A percentile compares a stretch with the other conserved stretches of the same genome.
These are phyloP conservation scores for Fusarium musae DNA, from an alignment of 2,329 filamentous ascomycete species.

Conservation along the genomic window DNA sequence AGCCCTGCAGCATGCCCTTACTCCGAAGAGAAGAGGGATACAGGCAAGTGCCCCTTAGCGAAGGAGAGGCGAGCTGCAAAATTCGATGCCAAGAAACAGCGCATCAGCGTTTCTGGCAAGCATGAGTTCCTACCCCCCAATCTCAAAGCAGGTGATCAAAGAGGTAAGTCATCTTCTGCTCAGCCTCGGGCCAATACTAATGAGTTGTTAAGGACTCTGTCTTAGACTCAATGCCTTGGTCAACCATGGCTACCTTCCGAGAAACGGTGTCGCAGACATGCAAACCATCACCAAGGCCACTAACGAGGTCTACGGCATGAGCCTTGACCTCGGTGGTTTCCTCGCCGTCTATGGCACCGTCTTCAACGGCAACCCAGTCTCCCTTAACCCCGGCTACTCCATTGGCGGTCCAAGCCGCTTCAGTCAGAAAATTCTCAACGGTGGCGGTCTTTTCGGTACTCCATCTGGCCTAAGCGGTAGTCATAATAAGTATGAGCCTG, in stretches of 20 bases:
- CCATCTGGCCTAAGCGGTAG: conserved; percentile 53
- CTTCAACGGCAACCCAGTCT: conserved; percentile 61
- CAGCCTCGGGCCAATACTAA: background rate
- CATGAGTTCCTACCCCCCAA: background rate
- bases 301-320: conserved; percentile 57
- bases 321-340: conserved; percentile 54
- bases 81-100: conserved; percentile 8
- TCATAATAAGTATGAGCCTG: conserved; percentile 66
- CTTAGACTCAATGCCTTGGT: conserved; percentile 11
- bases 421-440: conserved; percentile 55
- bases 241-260: conserved; percentile 5
- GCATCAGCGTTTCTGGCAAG: background rate
- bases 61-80: background rate
- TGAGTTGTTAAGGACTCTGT: background rate
- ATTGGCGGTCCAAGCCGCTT: conserved; percentile 57
- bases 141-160: background rate
- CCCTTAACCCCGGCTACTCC: conserved; percentile 61
- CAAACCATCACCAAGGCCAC: conserved; percentile 7
- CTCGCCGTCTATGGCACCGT: conserved; percentile 59
- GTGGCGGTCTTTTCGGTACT: conserved; percentile 35
- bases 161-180: background rate
- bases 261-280: conserved; percentile 3
- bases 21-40: background rate
- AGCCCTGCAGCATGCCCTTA: background rate
- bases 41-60: background rate